A percentile compares a stretch with the other conserved stretches of the same genome.
Conservation (phyloP, 768 basidiomycete species). For the Tylopilus plumbeoviolaceoides region DNA sequence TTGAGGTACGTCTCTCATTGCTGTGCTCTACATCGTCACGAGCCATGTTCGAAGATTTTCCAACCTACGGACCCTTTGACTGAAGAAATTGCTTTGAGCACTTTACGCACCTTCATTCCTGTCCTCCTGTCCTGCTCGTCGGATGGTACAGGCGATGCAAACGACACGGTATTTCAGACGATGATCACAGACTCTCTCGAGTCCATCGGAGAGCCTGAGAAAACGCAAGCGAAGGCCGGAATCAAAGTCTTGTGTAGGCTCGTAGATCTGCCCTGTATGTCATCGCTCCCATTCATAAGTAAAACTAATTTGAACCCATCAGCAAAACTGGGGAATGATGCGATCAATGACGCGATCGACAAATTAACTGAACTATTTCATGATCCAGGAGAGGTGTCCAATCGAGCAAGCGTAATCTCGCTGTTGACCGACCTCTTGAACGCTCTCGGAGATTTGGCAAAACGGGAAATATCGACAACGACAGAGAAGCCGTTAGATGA, state of each 20-base stretch:
- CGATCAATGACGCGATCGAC: slow-evolving; percentile 63
- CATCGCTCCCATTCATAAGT: neutral
- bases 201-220: slow-evolving; percentile 86
- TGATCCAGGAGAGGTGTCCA: slow-evolving; percentile 62
- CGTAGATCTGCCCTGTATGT: slow-evolving; percentile 74
- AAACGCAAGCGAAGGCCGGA: slow-evolving; percentile 85
- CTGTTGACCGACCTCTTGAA: slow-evolving; percentile 64
- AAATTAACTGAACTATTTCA: slow-evolving; percentile 76
- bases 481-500: slow-evolving; percentile 28
- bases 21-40: neutral
- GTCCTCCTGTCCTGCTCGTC: slow-evolving; percentile 57
- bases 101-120: slow-evolving; percentile 67
- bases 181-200: slow-evolving; percentile 79
- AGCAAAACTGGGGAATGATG: slow-evolving; percentile 71
- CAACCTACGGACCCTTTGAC: slow-evolving; percentile 81
- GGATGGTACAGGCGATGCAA: slow-evolving; percentile 32
- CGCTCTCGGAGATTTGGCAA: slow-evolving; percentile 28
- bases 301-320: slow-evolving; percentile 4
- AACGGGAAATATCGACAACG: neutral
- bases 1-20: slow-evolving; percentile 57
- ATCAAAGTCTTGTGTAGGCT: slow-evolving; percentile 79
- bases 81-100: slow-evolving; percentile 67
- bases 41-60: slow-evolving; percentile 60
- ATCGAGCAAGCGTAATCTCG: slow-evolving; percentile 61
- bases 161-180: slow-evolving; percentile 62